These are phyloP conservation scores for Chernovozyma aurita DNA, from an alignment of 1,139 yeast genomes.

Conservation along the genomic window DNA sequence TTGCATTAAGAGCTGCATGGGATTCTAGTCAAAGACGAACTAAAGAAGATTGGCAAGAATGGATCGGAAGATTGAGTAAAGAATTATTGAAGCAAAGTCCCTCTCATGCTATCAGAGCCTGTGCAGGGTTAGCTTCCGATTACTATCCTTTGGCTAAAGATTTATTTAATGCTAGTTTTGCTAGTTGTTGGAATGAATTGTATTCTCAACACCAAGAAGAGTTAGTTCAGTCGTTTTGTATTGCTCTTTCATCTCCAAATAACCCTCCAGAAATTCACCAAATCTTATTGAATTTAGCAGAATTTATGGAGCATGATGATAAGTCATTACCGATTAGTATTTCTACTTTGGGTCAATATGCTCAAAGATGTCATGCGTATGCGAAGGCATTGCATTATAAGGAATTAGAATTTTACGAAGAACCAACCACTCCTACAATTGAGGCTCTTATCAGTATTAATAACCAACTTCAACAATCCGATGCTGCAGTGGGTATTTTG, in stretches of 20 bases:
- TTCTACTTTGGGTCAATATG: constrained; percentile 84
- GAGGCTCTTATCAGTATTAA: constrained; percentile 90
- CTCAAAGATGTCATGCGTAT: constrained; percentile 94
- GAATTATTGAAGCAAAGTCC: constrained; percentile 90
- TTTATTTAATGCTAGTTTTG: constrained; percentile 89
- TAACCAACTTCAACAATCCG: constrained; percentile 92
- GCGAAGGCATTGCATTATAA: constrained; percentile 96
- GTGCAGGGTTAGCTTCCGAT: constrained; percentile 85
- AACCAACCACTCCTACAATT: constrained; percentile 87
- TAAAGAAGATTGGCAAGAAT: constrained; percentile 96
- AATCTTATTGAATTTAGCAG: constrained; percentile 82
- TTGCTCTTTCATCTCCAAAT: constrained; percentile 84
- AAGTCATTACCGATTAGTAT: constrained; percentile 89
- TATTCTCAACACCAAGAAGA: constrained; percentile 93
- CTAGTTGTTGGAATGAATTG: constrained; percentile 92
- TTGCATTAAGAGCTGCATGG: constrained; percentile 80
- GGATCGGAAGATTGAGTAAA: constrained; percentile 85
- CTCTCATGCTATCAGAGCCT: constrained; percentile 90
- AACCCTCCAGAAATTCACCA: constrained; percentile 97
- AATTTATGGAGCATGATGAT: constrained; percentile 96
- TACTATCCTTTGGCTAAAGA: constrained; percentile 89
- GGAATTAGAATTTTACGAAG: constrained; percentile 90
- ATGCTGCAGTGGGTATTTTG: constrained; percentile 95
- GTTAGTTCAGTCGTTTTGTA: constrained; percentile 76
- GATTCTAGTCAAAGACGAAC: constrained; percentile 86